phyloP scores from a whole-genome alignment of 805 yeast genomes.

The Yamadazyma insecticola region DNA sequence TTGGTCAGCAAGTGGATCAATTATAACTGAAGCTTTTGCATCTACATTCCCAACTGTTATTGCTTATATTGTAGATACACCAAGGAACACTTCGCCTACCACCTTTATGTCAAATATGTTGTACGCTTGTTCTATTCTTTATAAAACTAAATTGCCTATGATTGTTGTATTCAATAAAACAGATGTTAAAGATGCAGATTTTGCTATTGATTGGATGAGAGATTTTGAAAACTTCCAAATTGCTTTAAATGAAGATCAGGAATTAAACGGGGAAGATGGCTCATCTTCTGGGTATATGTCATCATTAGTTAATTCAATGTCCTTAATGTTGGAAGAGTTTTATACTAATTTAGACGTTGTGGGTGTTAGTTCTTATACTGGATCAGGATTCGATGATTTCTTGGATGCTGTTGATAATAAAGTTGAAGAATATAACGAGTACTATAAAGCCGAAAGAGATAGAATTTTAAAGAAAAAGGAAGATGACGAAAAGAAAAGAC shows the following conservation, averaged over 20 bases:
- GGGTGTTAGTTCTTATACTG: slow-evolving; percentile 89
- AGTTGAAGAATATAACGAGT: slow-evolving; percentile 81
- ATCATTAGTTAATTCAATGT: slow-evolving; percentile 90
- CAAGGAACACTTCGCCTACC: slow-evolving; percentile 89
- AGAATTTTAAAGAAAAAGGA: slow-evolving; percentile 71
- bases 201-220: slow-evolving; percentile 95
- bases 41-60: slow-evolving; percentile 92
- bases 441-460: slow-evolving; percentile 83
- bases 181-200: slow-evolving; percentile 78
- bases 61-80: slow-evolving; percentile 95
- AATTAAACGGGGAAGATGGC: slow-evolving; percentile 56
- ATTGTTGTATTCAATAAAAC: slow-evolving; percentile 93
- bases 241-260: slow-evolving; percentile 66
- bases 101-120: slow-evolving; percentile 98
- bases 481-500: slow-evolving; percentile 65
- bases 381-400: slow-evolving; percentile 91
- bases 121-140: slow-evolving; percentile 94
- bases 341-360: slow-evolving; percentile 90
- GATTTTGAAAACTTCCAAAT: slow-evolving; percentile 90
- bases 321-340: slow-evolving; percentile 92
- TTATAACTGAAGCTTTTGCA: slow-evolving; percentile 94
- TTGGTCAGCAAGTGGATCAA: slow-evolving; percentile 97
- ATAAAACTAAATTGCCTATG: slow-evolving; percentile 96
- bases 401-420: slow-evolving; percentile 79
- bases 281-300: slow-evolving; percentile 93